Percentiles rank a stretch among this genome's conserved stretches.
These are phyloP conservation scores for Neofusicoccum ribis DNA, from an alignment of 2,329 filamentous ascomycete genomes.

Conservation along the genomic window DNA sequence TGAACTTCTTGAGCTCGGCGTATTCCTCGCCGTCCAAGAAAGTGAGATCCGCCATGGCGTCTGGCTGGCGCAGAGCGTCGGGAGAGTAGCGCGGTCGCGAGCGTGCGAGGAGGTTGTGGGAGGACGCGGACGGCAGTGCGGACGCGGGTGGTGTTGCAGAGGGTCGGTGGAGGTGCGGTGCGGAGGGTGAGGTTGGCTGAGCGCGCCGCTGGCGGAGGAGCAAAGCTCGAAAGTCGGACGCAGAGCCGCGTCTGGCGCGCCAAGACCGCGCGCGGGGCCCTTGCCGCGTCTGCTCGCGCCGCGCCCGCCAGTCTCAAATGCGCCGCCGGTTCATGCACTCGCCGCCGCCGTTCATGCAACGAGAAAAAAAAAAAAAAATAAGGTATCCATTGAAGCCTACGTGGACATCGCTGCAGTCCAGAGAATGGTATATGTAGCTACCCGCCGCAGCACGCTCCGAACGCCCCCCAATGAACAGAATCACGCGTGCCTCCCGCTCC, in stretches of 20 bases:
- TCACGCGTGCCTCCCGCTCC: not conserved
- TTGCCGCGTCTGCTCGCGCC: not conserved
- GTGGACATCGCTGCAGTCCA: conserved; percentile 5
- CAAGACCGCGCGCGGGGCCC: not conserved
- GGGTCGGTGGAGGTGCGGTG: not conserved
- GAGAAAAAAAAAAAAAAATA: not conserved
- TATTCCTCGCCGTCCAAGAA: conserved; percentile 81
- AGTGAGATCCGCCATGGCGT: conserved; percentile 20
- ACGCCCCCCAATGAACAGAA: conserved; percentile 2
- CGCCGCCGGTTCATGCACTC: not conserved
- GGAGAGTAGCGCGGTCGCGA: not conserved
- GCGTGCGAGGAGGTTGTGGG: not conserved
- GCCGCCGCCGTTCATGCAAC: not conserved
- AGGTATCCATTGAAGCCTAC: conserved; percentile 15
- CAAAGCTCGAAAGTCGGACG: not conserved
- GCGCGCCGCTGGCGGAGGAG: not conserved
- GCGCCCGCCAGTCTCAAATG: too few relatives aligned
- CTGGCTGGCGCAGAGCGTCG: not conserved
- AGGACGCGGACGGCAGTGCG: not conserved
- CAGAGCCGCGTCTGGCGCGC: not conserved
- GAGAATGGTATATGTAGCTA: conserved; percentile 19
- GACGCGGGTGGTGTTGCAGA: not conserved
- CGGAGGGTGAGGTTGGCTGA: not conserved
- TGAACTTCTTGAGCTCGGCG: conserved; percentile 76
- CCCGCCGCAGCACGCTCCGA: conserved; percentile 2